Percentiles rank a stretch among this genome's conserved stretches.
Evolutionary conservation across 2,329 filamentous ascomycete species (phyloP).

Genomic region (Tolypocladium ovalisporum): DNA sequence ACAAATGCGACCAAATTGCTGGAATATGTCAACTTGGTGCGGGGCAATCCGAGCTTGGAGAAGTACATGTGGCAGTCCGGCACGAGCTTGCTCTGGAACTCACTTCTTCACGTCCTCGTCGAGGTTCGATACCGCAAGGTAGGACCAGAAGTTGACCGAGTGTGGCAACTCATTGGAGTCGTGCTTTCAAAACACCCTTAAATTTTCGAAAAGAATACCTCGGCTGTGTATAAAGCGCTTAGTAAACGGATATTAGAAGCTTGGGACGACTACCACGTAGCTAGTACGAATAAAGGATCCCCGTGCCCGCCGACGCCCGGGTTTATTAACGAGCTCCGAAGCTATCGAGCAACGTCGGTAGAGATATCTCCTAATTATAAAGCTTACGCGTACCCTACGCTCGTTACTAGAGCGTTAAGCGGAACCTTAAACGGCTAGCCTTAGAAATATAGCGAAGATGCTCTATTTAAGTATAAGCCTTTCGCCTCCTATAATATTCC

Average conservation of each 20-base stretch:
- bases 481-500: not conserved
- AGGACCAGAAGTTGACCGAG: not conserved
- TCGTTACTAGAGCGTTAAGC: not conserved
- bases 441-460: not conserved
- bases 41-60: not conserved
- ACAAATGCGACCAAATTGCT: not conserved
- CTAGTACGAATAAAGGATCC: not conserved
- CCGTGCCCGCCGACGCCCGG: not conserved
- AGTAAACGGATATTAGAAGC: not conserved
- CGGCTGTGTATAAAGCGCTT: not conserved
- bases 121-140: not conserved
- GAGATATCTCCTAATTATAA: not conserved
- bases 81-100: not conserved
- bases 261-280: not conserved
- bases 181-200: not conserved
- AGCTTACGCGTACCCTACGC: not conserved
- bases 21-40: not conserved
- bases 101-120: not conserved
- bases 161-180: not conserved
- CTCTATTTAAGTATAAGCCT: not conserved
- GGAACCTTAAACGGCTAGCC: not conserved
- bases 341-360: not conserved
- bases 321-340: not conserved
- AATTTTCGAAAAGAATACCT: not conserved
- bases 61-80: not conserved